These are phyloP conservation scores for Echeveria elegans DNA, from an alignment of 164 flowering plant species.

Conservation along the genomic window DNA sequence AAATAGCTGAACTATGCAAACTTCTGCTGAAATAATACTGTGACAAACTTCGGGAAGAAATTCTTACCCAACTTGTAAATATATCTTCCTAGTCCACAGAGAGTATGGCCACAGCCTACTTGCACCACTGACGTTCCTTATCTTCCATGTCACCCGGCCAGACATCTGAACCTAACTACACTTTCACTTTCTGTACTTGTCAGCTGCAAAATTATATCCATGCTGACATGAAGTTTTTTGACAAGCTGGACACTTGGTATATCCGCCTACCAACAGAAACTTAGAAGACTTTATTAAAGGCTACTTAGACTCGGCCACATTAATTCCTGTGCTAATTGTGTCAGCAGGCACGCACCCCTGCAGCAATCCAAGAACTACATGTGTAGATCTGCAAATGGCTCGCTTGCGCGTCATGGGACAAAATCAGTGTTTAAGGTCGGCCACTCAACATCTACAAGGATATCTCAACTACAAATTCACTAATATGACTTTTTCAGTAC, in stretches of 20 bases:
- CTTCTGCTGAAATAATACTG: too few relatives aligned
- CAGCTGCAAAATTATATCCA: not conserved
- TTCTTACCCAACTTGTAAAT: not conserved
- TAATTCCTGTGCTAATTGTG: not conserved
- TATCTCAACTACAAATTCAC: not conserved
- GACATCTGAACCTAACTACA: not conserved
- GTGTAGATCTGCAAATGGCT: not conserved
- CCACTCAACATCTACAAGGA: not conserved
- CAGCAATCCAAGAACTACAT: not conserved
- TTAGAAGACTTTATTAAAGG: not conserved
- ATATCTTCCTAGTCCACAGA: not conserved
- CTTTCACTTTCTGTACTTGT: not conserved
- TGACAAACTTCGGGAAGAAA: too few relatives aligned
- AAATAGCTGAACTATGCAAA: too few relatives aligned
- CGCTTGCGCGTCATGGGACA: not conserved
- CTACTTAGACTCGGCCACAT: not conserved
- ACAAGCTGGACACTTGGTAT: not conserved
- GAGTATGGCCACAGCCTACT: not conserved
- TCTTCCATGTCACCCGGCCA: not conserved
- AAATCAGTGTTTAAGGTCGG: not conserved
- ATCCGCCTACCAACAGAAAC: not conserved
- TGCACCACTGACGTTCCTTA: not conserved
- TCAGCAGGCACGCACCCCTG: not conserved
- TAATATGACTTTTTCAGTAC: not conserved
- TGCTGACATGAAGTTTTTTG: not conserved